Conservation (phyloP, 768 basidiomycete species). For the Leccinum boreale region DNA sequence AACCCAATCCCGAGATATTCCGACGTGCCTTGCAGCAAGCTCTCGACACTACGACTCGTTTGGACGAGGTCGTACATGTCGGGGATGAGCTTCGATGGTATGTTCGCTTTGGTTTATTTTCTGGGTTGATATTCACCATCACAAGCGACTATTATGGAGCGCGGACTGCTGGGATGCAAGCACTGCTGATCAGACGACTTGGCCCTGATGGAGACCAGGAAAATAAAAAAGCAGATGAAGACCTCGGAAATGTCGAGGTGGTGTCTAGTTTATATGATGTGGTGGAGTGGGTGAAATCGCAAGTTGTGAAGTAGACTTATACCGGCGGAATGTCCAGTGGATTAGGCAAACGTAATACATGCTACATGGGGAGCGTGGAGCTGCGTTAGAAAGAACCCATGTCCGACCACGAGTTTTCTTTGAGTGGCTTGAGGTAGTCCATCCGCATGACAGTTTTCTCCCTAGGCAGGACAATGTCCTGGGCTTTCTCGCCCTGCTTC, state of each 20-base stretch:
- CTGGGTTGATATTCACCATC: slow-evolving; percentile 1
- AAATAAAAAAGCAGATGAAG: slow-evolving; percentile 39
- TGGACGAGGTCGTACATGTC: slow-evolving; percentile 57
- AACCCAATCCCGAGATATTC: slow-evolving; percentile 64
- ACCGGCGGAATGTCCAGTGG: not conserved
- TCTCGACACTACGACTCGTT: not conserved
- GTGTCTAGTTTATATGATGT: slow-evolving; percentile 38
- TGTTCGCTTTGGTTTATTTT: slow-evolving; percentile 14
- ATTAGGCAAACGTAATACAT: slow-evolving; percentile 2
- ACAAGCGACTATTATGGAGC: slow-evolving; percentile 69
- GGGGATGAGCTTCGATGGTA: slow-evolving; percentile 73
- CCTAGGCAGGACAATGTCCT: slow-evolving; percentile 59
- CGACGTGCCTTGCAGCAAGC: slow-evolving; percentile 33
- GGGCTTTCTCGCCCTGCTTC: slow-evolving; percentile 70
- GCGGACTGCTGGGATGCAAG: slow-evolving; percentile 47
- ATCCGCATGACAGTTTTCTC: slow-evolving; percentile 39
- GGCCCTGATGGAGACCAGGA: slow-evolving; percentile 48
- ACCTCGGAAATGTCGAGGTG: slow-evolving; percentile 38
- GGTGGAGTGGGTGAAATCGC: slow-evolving; percentile 33
- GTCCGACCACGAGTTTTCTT: slow-evolving; percentile 28
- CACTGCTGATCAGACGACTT: slow-evolving; percentile 53
- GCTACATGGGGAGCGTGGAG: not conserved
- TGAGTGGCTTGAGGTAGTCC: slow-evolving; percentile 23
- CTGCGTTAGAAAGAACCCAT: slow-evolving; percentile 10
- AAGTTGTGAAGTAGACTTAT: slow-evolving; percentile 4